Percentiles rank a stretch among this genome's conserved stretches.
Conservation (phyloP, 768 basidiomycete genomes). For the Cystobasidiopsis lactophilus region DNA sequence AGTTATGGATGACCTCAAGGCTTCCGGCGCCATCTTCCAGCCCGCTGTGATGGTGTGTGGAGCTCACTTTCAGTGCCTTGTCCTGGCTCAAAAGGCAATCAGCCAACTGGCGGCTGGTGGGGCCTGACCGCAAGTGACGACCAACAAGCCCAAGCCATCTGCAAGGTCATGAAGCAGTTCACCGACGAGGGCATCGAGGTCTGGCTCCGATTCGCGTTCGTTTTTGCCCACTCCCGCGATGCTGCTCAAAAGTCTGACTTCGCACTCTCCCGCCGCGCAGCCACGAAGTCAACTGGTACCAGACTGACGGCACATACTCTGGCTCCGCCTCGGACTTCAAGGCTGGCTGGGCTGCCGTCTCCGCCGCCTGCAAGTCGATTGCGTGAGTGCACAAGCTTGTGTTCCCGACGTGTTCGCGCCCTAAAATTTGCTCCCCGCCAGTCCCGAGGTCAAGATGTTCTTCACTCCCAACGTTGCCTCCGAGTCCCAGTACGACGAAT, state of each 20-base stretch:
- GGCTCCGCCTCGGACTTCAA: slow-evolving; percentile 18
- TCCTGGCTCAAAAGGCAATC: neutral
- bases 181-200: slow-evolving; percentile 20
- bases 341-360: slow-evolving; percentile 18
- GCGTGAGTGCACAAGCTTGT: neutral
- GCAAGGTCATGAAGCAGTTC: slow-evolving; percentile 21
- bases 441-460: slow-evolving; percentile 20
- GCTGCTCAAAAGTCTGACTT: slow-evolving; percentile 2
- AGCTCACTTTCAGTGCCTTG: neutral
- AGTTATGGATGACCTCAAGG: slow-evolving; percentile 16
- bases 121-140: slow-evolving; percentile 16
- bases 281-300: slow-evolving; percentile 15
- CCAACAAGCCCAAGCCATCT: slow-evolving; percentile 17
- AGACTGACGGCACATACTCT: slow-evolving; percentile 15
- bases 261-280: no score
- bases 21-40: slow-evolving; percentile 13
- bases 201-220: slow-evolving; percentile 19
- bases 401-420: no score
- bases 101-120: slow-evolving; percentile 15
- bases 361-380: slow-evolving; percentile 11
- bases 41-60: slow-evolving; percentile 8
- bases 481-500: slow-evolving; percentile 13
- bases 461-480: slow-evolving; percentile 14
- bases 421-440: no score
- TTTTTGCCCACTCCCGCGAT: neutral